A percentile compares a stretch with the other conserved stretches of the same genome.
phyloP scores from a whole-genome alignment of 2,329 filamentous ascomycete genomes.

The Nannizziopsis arthrosporioides region DNA sequence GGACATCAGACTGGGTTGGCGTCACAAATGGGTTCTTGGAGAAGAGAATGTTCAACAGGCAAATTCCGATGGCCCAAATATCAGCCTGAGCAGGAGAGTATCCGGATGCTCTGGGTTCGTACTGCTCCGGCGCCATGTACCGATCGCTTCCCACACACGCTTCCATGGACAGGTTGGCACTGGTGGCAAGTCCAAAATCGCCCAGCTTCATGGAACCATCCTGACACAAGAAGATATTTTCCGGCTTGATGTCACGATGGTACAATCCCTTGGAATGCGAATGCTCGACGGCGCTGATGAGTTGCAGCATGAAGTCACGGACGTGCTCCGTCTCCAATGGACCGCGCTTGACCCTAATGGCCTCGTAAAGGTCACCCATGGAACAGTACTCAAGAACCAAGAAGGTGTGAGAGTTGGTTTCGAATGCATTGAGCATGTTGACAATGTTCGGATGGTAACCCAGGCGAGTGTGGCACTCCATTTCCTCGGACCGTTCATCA shows the following conservation, averaged over 20 bases:
- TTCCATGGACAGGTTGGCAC: slow-evolving; percentile 81
- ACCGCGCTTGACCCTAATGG: slow-evolving; percentile 77
- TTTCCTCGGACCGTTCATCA: slow-evolving; percentile 56
- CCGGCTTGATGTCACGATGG: slow-evolving; percentile 97
- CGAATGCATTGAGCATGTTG: slow-evolving; percentile 80
- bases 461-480: slow-evolving; percentile 64
- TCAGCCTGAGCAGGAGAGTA: slow-evolving; percentile 92
- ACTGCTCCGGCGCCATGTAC: slow-evolving; percentile 98
- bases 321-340: slow-evolving; percentile 93
- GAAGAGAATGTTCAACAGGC: slow-evolving; percentile 90
- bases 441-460: slow-evolving; percentile 81
- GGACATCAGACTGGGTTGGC: slow-evolving; percentile 76
- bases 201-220: slow-evolving; percentile 88
- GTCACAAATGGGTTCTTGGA: slow-evolving; percentile 91
- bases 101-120: slow-evolving; percentile 72
- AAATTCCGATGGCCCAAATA: slow-evolving; percentile 95
- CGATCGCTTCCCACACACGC: slow-evolving; percentile 91
- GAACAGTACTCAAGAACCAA: slow-evolving; percentile 91
- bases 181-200: slow-evolving; percentile 88
- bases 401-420: slow-evolving; percentile 81
- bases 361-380: slow-evolving; percentile 93
- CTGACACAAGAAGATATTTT: slow-evolving; percentile 92
- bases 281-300: slow-evolving; percentile 78
- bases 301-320: slow-evolving; percentile 90
- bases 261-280: slow-evolving; percentile 86